Base-by-base conservation (phyloP, 2,329 filamentous ascomycete species). In the Paecilomyces formosus region DNA sequence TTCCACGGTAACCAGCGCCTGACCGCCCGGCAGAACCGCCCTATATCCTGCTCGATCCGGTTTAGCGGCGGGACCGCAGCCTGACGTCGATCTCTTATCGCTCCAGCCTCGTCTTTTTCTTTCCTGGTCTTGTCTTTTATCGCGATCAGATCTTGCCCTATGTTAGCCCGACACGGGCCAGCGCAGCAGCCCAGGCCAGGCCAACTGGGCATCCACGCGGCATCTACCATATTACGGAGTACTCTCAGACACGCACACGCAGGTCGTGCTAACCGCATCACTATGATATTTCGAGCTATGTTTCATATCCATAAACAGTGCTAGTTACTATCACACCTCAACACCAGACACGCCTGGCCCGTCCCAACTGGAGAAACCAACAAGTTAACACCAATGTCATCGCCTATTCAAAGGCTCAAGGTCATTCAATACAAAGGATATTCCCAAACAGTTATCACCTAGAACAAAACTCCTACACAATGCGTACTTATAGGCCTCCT, bases 1-100 rank as follows among this genome's bases (percentile, higher is more conserved):
- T 72, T 71, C 67, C 70, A 62, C 58, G 71, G 73, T 65, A 75
- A 76, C 74, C 60, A 56, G 21, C 0, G 0, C 1, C 51, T 56
- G 55, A 72, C 72, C 72, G 72, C 72, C 66, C 66, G 58, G 70
- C 64, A 63, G 58, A 65, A 63, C 30, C 49, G 9, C 9, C 15
- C 24, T 11, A 12, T 51, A 11, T 63, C 65, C 63, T 33, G 15
- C 58, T 33, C 7, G 3, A 64, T 63, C 50, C 1, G 60, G 60
- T 9, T n/a, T 24, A 24, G 33, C 12, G n/a, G 35, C 21, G 22
- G 45, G 55, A 62, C 13, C 53, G 57, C 39, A 49, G 39, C 18
- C 26, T 5, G 5, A 21, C 31, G 26, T 50, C 39, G 39, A 31
- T 22, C 28, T 15, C 28, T 39, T 55, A 24, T 55, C 33, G 18